Conservation (phyloP, 345 rosid species). For the Linum lewisii region DNA sequence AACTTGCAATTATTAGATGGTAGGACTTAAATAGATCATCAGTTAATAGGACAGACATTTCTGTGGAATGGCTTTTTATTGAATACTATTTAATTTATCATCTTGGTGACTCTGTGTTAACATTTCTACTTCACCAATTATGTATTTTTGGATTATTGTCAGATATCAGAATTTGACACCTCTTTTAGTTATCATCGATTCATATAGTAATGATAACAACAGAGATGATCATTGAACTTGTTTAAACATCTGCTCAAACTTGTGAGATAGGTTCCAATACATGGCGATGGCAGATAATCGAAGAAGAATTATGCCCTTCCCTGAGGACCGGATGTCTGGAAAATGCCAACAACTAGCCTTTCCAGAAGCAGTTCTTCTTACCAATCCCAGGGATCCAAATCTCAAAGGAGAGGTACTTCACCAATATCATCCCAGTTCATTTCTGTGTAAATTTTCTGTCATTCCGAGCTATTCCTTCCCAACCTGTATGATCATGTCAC, state of each 20-base stretch:
- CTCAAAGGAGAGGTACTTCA: conserved; percentile 9
- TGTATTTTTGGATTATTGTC: neutral
- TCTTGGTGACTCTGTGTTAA: neutral
- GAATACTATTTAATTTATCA: neutral
- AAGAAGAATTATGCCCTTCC: conserved; percentile 5
- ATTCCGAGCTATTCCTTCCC: too few species aligned
- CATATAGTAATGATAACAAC: neutral
- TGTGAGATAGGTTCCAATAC: conserved; percentile 3
- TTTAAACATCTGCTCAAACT: neutral
- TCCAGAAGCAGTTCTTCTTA: conserved; percentile 5
- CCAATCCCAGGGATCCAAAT: conserved; percentile 4
- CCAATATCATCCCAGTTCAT: neutral
- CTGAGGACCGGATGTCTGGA: conserved; percentile 3
- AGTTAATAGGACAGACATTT: too few species aligned
- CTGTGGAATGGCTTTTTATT: too few species aligned
- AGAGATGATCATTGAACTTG: neutral
- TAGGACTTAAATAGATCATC: too few species aligned
- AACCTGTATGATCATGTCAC: too few species aligned
- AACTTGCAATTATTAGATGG: too few species aligned
- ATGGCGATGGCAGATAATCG: conserved; percentile 8
- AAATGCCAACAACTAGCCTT: neutral
- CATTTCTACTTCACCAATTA: neutral
- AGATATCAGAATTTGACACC: neutral
- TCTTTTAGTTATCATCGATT: too few species aligned
- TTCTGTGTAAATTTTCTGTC: neutral